A percentile compares a stretch with the other conserved stretches of the same genome.
These are phyloP conservation scores for Puccinia hordei DNA, from an alignment of 1,284 basidiomycete genomes.

Conservation along the genomic window DNA sequence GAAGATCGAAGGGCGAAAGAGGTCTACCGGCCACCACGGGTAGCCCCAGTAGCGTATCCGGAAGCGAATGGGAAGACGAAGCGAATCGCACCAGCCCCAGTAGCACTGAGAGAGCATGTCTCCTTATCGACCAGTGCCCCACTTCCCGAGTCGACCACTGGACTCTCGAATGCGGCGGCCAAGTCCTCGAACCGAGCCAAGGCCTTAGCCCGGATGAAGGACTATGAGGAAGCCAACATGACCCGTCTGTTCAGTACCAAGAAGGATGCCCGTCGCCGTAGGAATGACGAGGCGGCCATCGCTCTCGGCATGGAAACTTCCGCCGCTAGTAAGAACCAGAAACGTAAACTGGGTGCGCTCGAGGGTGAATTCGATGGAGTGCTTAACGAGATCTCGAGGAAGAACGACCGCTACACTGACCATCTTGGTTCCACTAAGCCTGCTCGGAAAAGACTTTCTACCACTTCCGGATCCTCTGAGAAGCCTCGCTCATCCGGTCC, in stretches of 20 bases:
- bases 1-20: constrained; percentile 14
- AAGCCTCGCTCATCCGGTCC: not conserved
- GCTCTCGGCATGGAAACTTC: constrained; percentile 70
- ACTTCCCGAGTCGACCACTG: constrained; percentile 32
- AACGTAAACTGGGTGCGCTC: constrained; percentile 31
- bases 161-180: constrained; percentile 19
- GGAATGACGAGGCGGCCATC: constrained; percentile 83
- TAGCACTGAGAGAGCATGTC: constrained; percentile 63
- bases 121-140: constrained; percentile 5
- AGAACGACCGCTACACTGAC: constrained; percentile 16
- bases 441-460: not conserved
- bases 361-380: constrained; percentile 48
- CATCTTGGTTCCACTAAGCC: constrained; percentile 7
- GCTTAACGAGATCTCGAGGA: constrained; percentile 23
- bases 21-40: constrained; percentile 85
- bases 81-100: constrained; percentile 61
- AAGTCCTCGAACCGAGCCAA: constrained; percentile 68
- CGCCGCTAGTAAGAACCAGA: constrained; percentile 1
- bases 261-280: constrained; percentile 76
- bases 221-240: constrained; percentile 96
- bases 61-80: constrained; percentile 62
- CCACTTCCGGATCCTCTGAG: not conserved
- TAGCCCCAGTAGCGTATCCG: constrained; percentile 87
- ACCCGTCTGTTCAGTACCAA: constrained; percentile 88
- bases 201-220: constrained; percentile 77